Evolutionary conservation across 352 stramenopile genomes (phyloP), one percentile per base, ranked within the genome.

Genomic region (Aphanomyces astaci): DNA sequence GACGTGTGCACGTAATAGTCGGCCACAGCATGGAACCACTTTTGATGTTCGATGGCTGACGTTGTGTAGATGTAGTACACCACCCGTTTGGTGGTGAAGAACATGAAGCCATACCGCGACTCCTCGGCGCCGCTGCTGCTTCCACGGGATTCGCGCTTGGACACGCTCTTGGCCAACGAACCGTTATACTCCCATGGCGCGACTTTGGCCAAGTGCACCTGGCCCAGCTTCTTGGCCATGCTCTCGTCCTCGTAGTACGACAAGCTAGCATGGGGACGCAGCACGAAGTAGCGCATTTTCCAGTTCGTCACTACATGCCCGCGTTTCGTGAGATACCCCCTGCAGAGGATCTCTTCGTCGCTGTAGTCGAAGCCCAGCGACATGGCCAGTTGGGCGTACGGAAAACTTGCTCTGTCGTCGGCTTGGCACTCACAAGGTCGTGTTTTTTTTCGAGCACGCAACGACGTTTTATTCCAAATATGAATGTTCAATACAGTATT

Each of bases 241-340:
- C 31, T 53, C 7, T 71, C 53, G 49, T 71, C 64, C 22, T 53
- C 64, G 32, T 66, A 71, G 45, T 71, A 71, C 19, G 49, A 39
- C 19, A 71, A 28, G 49, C 27, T 64, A 4, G 64, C 62, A 32
- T 68, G 57, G 19, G 53, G 53, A 19, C 64, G 64, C 33, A 71
- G 30, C 17, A 66, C 64, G 27, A 71, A 71, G 64, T 56, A 71
- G 22, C 64, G 52, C 64, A 46, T 71, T 33, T 66, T 71, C 64
- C 64, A 71, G 64, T 71, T 71, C 27, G 53, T 71, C 40, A 64
- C 57, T 28, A 64, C 57, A 56, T 71, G 64, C 17, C 64, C 64
- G 4, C 57, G 64, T 52, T 71, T 71, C 17, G 57, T 66, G 52
- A 71, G 64, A 30, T 66, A 71, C 27, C 64, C 64, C 24, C 40